Percentiles rank a stretch among this genome's conserved stretches.
These are phyloP conservation scores for Ganoderma boninense DNA, from an alignment of 1,284 basidiomycete species.

Conservation along the genomic window DNA sequence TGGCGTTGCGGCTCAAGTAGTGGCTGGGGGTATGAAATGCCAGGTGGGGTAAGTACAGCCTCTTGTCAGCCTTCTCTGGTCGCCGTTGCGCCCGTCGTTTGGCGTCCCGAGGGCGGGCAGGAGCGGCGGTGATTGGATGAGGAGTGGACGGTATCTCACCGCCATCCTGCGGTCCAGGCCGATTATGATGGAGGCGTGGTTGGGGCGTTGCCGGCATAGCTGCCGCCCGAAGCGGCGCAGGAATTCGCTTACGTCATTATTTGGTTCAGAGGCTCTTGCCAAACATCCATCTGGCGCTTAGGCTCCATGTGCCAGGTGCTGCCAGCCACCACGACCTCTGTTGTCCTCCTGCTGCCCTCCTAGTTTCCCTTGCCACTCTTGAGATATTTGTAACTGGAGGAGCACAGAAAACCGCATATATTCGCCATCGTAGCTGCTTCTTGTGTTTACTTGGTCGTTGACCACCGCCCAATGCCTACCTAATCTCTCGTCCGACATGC, in stretches of 20 bases:
- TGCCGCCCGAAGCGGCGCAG: background rate
- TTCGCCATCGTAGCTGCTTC: no score
- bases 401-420: no score
- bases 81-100: background rate
- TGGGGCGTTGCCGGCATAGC: conserved; percentile 12
- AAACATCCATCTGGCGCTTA: conserved; percentile 28
- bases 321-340: background rate
- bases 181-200: conserved; percentile 24
- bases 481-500: conserved; percentile 1
- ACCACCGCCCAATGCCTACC: background rate
- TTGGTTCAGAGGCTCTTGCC: conserved; percentile 32
- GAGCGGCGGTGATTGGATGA: background rate
- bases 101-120: background rate
- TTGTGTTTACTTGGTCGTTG: no score
- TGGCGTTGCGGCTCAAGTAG: background rate
- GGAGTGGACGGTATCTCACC: background rate
- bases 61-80: background rate
- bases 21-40: background rate
- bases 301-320: no score
- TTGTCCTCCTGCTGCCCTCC: no score
- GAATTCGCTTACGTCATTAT: conserved; percentile 14
- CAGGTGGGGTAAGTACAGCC: background rate
- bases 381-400: no score
- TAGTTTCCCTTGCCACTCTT: no score
- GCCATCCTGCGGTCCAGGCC: conserved; percentile 3